Percentiles rank a stretch among this genome's conserved stretches.
Conservation (phyloP, 257 asterid species). For the Solanum megistacrolobum region DNA sequence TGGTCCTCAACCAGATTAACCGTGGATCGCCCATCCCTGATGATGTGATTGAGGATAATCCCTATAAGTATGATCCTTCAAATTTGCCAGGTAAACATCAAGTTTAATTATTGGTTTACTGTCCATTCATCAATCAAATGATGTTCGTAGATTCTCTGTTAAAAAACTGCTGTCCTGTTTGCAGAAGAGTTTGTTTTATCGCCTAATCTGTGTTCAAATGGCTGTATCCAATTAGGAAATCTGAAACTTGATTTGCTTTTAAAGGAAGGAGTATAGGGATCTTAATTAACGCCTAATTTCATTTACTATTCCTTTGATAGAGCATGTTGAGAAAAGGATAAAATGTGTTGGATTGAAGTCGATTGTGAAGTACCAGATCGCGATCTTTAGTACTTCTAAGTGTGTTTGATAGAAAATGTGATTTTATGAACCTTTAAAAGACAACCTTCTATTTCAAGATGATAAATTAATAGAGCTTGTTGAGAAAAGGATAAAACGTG, state of each 20-base stretch:
- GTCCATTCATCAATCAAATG: not conserved
- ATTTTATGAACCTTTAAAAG: not conserved
- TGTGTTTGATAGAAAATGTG: not conserved
- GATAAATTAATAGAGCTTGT: not conserved
- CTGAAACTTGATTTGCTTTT: not conserved
- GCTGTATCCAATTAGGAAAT: not conserved
- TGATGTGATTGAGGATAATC: conserved; percentile 40
- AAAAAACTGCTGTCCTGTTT: not conserved
- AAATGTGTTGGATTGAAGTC: not conserved
- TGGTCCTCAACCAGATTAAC: conserved; percentile 13
- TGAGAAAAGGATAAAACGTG: not conserved
- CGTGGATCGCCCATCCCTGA: conserved; percentile 37
- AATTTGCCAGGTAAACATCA: conserved; percentile 43
- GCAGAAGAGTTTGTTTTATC: not conserved
- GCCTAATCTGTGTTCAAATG: not conserved
- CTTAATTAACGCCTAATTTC: not conserved
- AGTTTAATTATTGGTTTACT: not conserved
- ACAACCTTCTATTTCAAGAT: not conserved
- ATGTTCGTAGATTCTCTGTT: not conserved
- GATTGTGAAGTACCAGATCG: not conserved
- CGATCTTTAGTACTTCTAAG: not conserved
- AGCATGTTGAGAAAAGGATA: not conserved
- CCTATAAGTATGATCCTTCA: conserved; percentile 36
- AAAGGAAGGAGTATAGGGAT: not conserved
- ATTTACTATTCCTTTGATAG: not conserved